These are phyloP conservation scores for Rhodomyrtus tomentosa DNA, from an alignment of 345 rosid species.

Conservation along the genomic window DNA sequence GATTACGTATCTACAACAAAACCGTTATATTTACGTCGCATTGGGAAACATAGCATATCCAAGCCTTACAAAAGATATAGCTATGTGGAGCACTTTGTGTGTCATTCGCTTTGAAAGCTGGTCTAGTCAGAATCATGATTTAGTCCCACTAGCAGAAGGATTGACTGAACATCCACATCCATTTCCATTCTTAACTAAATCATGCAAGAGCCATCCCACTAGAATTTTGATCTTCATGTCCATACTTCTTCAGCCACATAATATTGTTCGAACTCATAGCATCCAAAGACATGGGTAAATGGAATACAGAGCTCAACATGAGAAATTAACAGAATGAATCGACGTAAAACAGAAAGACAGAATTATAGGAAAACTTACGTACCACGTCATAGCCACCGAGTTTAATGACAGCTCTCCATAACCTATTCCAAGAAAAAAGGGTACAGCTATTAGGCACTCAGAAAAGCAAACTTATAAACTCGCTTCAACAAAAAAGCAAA, in stretches of 20 bases:
- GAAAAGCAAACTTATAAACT: slow-evolving; percentile 3
- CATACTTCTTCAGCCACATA: not conserved
- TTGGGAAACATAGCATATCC: not conserved
- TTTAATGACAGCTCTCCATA: slow-evolving; percentile 69
- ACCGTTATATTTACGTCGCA: not conserved
- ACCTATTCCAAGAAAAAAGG: slow-evolving; percentile 25
- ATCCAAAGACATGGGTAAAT: not conserved
- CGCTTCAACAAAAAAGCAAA: not conserved
- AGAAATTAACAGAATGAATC: not conserved
- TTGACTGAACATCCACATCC: not conserved
- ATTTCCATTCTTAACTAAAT: not conserved
- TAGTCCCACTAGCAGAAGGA: not conserved
- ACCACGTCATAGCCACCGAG: slow-evolving; percentile 93
- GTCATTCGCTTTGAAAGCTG: not conserved
- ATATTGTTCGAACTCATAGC: not conserved
- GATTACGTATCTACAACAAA: not conserved
- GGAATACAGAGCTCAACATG: not conserved
- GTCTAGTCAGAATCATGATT: not conserved
- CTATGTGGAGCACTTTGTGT: not conserved
- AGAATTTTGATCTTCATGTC: not conserved
- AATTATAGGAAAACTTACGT: slow-evolving; percentile 12
- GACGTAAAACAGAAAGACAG: slow-evolving; percentile 1
- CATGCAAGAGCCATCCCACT: not conserved
- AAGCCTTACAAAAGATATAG: not conserved
- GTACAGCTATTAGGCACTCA: not conserved